These are phyloP conservation scores for Coelastrella sp. DNA, from an alignment of 139 green algal genomes.

Conservation along the genomic window DNA sequence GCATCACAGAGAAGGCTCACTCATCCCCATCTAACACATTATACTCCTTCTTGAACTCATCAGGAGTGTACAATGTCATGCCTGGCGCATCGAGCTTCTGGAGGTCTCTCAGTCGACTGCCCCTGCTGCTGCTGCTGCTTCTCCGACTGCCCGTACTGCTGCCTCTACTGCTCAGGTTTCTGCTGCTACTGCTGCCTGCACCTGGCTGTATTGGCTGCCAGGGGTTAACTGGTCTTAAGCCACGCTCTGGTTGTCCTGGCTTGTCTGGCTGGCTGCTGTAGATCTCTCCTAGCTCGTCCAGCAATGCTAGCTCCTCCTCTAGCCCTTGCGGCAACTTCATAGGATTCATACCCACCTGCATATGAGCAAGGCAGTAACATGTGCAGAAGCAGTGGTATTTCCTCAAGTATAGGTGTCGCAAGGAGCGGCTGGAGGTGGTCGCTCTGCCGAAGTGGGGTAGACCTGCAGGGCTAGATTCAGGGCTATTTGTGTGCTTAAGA, in stretches of 20 bases:
- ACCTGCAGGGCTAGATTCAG: no score
- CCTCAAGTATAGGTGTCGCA: not conserved
- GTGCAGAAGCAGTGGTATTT: not conserved
- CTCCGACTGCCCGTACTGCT: constrained; percentile 10
- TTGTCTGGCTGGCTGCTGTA: constrained; percentile 27
- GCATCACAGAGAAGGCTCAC: no score
- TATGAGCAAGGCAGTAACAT: not conserved
- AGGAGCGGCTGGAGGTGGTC: no score
- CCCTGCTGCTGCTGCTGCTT: not conserved
- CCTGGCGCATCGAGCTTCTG: constrained; percentile 6
- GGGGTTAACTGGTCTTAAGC: not conserved
- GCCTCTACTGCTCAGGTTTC: not conserved
- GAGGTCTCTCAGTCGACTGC: not conserved
- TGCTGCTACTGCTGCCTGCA: not conserved
- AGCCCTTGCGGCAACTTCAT: constrained; percentile 66
- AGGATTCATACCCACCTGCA: constrained; percentile 63
- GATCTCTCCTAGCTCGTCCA: constrained; percentile 55
- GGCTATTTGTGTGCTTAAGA: no score
- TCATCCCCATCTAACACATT: not conserved
- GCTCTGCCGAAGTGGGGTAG: no score
- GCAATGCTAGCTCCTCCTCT: constrained; percentile 64
- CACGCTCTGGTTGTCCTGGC: not conserved
- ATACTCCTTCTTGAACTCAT: constrained; percentile 38
- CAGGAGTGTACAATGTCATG: constrained; percentile 18
- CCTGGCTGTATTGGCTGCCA: constrained; percentile 27